Percentiles rank a stretch among this genome's conserved stretches.
Conservation (phyloP, 441 rosid species). For the Pelargonium exstipulatum region DNA sequence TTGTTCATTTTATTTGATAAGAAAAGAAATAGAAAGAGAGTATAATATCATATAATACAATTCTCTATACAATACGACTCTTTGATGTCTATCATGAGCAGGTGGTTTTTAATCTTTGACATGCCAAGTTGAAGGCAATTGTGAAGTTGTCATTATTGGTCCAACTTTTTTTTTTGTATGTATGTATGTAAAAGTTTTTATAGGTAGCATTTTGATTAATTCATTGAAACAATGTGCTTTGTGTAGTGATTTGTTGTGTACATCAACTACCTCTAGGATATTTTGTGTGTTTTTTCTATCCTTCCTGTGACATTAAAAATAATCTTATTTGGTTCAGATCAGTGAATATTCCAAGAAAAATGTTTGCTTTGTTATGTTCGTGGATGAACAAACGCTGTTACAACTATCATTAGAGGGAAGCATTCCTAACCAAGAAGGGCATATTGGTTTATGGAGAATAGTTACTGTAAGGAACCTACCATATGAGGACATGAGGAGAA, state of each 20-base stretch:
- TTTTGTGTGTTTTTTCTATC: neutral
- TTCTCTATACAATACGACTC: neutral
- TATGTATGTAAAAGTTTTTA: neutral
- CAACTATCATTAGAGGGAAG: slow-evolving; percentile 54
- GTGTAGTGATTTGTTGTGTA: neutral
- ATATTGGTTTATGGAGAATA: slow-evolving; percentile 57
- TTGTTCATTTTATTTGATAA: neutral
- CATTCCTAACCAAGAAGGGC: slow-evolving; percentile 48
- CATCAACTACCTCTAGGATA: slow-evolving; percentile 11
- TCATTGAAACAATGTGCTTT: neutral
- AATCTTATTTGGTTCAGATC: slow-evolving; percentile 44
- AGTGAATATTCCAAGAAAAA: slow-evolving; percentile 53
- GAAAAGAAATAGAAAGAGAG: neutral
- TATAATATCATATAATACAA: neutral
- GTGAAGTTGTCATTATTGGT: neutral
- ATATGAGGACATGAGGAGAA: slow-evolving; percentile 52
- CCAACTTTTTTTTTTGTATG: neutral
- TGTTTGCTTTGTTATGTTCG: slow-evolving; percentile 63
- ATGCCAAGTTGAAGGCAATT: neutral
- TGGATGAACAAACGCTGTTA: slow-evolving; percentile 53
- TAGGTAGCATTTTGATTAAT: neutral
- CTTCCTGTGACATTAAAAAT: slow-evolving; percentile 1
- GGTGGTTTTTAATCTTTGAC: neutral
- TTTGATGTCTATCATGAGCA: neutral
- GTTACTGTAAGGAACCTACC: slow-evolving; percentile 54